Percentiles rank a stretch among this genome's conserved stretches.
phyloP scores from a whole-genome alignment of 2,329 filamentous ascomycete species.

The Monosporascus sp. region DNA sequence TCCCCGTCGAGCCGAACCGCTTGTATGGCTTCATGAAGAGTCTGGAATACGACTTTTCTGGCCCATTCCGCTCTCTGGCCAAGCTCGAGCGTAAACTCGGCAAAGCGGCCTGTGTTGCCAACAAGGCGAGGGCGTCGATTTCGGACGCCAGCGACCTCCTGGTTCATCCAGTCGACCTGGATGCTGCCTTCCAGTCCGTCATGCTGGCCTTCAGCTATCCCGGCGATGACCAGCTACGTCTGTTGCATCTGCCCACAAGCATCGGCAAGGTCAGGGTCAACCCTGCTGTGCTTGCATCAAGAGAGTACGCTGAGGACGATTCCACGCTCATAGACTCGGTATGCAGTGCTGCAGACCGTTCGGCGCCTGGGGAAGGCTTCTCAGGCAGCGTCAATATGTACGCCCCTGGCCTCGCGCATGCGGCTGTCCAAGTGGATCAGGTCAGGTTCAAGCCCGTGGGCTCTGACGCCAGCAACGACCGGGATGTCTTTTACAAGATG shows the following conservation, averaged over 20 bases:
- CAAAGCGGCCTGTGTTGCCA: background rate
- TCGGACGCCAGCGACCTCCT: background rate
- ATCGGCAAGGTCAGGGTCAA: constrained; percentile 18
- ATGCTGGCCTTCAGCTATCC: constrained; percentile 24
- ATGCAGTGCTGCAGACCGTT: too few relatives aligned
- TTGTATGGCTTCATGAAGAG: constrained; percentile 3
- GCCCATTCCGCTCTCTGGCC: constrained; percentile 4
- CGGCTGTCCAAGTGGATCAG: background rate
- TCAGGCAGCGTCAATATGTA: too few relatives aligned
- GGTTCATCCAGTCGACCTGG: constrained; percentile 24
- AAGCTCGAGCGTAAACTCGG: constrained; percentile 1
- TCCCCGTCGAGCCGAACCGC: constrained; percentile 5
- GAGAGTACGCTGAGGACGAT: too few relatives aligned
- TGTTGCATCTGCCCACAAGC: constrained; percentile 14
- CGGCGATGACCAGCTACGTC: constrained; percentile 19
- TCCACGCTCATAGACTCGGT: too few relatives aligned
- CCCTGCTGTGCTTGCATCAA: constrained; percentile 1
- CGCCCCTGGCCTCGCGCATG: too few relatives aligned
- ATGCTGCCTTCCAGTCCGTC: constrained; percentile 25
- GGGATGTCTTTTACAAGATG: constrained; percentile 1
- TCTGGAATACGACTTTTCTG: constrained; percentile 8
- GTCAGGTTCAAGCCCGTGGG: background rate
- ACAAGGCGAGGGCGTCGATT: background rate
- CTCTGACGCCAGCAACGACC: constrained; percentile 1
- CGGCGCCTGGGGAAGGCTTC: too few relatives aligned